Percentiles rank a stretch among this genome's conserved stretches.
phyloP scores from a whole-genome alignment of 352 stramenopile genomes.

The Pythium rhizo-oryzae region DNA sequence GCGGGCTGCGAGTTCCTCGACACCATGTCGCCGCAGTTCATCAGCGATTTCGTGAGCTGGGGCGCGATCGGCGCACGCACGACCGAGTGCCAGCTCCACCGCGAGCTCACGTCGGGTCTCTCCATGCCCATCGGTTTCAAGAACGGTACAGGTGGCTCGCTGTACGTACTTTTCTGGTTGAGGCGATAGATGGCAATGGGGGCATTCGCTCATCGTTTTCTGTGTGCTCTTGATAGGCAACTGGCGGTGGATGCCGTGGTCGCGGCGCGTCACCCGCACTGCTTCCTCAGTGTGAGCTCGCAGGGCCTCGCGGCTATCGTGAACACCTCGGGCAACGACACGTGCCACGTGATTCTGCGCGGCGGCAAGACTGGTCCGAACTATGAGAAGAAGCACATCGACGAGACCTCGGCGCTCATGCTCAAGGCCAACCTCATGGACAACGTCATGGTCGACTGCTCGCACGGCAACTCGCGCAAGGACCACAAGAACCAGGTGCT shows the following conservation, averaged over 20 bases:
- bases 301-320: conserved; percentile 89
- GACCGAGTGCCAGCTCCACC: conserved; percentile 90
- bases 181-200: background rate
- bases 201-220: background rate
- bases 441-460: conserved; percentile 92
- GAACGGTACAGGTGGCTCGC: conserved; percentile 86
- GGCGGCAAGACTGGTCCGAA: conserved; percentile 86
- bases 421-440: conserved; percentile 82
- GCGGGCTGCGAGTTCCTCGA: conserved; percentile 89
- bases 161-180: conserved; percentile 37
- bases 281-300: conserved; percentile 88
- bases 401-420: conserved; percentile 76
- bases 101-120: conserved; percentile 87
- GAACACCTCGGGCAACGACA: conserved; percentile 86
- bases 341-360: conserved; percentile 88
- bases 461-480: conserved; percentile 91
- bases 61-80: conserved; percentile 89
- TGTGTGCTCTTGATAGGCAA: conserved; percentile 37
- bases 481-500: conserved; percentile 87
- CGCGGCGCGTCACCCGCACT: conserved; percentile 82
- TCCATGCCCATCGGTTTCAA: conserved; percentile 94
- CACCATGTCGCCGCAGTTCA: conserved; percentile 92
- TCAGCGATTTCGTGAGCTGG: conserved; percentile 89
- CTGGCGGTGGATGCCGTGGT: conserved; percentile 86
- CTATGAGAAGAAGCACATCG: conserved; percentile 84